Base-by-base conservation (phyloP, 108 stramenopile species). In the Cyclotella distinguenda region DNA sequence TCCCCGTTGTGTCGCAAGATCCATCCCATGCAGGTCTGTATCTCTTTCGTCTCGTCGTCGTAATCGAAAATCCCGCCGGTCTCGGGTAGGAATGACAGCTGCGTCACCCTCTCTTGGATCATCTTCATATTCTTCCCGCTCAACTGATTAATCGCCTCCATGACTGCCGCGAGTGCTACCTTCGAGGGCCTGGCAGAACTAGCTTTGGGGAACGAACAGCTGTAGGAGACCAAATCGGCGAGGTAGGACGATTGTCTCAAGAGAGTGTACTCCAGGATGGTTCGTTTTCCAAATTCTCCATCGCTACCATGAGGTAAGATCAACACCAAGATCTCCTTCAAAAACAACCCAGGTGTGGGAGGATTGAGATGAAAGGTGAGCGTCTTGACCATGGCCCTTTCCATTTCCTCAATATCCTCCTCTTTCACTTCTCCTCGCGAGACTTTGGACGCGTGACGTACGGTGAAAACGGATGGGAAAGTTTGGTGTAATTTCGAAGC, bases 131-230 rank as follows among this genome's bases (percentile, higher is more conserved):
- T 16, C 55, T 22, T 27, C 55, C 30, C 12, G 13, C 15, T 15
- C 32, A 33, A 47, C n/a, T 53, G 9, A 43, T 16, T 5, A 1
- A 55, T 25, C 23, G 55, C 54, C 52, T 67, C 66, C 4, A 56
- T 13, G 25, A 67, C 57, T 6, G 66, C 66, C 23, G 66, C 54
- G 25, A 67, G 36, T 33, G 66, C 66, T 26, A 67, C 39, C 43
- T 67, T 67, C 10, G 55, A 47, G 25, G 66, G 66, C 23, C 22
- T 2, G 6, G 55, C 55, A 10, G 45, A 47, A 3, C 44, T 22
- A 0, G 53, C 38, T 4, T 18, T 4, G 13, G 66, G 54, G 25
- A 43, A 55, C 16, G 7, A 15, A 1, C 21, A 44, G 3, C 49
- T 35, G 51, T 56, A 67, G 3, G 44, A 36, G 3, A 40, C 55